These are phyloP conservation scores for Trypanosoma rangeli DNA, from an alignment of 208 protist genomes.

Conservation along the genomic window DNA sequence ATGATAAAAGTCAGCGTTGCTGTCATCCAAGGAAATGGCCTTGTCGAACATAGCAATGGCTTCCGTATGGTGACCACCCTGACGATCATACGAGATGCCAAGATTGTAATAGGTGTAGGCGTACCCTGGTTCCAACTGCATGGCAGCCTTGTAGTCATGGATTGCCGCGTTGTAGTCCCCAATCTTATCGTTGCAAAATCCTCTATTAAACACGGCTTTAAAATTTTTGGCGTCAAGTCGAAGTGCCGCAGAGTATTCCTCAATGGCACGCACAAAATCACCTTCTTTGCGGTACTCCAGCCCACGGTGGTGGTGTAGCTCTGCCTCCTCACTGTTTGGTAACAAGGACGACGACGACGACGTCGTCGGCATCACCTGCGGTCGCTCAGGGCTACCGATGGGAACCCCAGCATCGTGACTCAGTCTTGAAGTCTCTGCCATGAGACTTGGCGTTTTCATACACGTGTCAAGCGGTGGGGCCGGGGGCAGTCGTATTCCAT, in stretches of 20 bases:
- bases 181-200: conserved; percentile 76
- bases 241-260: conserved; percentile 83
- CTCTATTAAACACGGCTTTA: conserved; percentile 90
- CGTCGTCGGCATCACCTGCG: not conserved
- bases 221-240: conserved; percentile 73
- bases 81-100: conserved; percentile 82
- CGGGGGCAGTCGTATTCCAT: not conserved
- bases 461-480: not conserved
- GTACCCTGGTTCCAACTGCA: conserved; percentile 69
- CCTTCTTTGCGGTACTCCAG: conserved; percentile 59
- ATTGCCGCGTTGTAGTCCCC: conserved; percentile 64
- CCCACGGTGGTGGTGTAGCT: conserved; percentile 75
- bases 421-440: not conserved
- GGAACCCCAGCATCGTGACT: not conserved
- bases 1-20: conserved; percentile 76
- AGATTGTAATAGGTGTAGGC: conserved; percentile 91
- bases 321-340: conserved; percentile 22
- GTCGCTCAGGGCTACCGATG: conserved; percentile 2
- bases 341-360: not conserved
- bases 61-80: conserved; percentile 38
- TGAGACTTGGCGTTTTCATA: not conserved
- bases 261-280: conserved; percentile 68
- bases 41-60: conserved; percentile 67
- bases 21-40: conserved; percentile 67
- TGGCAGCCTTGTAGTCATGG: conserved; percentile 69